Evolutionary conservation across 768 basidiomycete genomes (phyloP).

Genomic region (Butyriboletus loyo): DNA sequence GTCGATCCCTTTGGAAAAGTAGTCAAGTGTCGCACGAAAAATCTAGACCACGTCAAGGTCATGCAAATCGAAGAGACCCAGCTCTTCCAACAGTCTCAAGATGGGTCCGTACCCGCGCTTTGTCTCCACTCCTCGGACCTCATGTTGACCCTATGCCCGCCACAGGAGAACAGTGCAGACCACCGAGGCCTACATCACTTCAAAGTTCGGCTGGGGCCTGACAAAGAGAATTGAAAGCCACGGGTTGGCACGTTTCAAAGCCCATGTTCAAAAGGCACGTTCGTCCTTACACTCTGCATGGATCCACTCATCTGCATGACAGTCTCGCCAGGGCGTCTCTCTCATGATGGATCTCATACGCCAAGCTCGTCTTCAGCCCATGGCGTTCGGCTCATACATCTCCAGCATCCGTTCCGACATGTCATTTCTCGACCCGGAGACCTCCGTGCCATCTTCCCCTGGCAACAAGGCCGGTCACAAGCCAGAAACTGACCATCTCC

Average conservation of each 20-base stretch:
- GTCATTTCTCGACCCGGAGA: slow-evolving; percentile 26
- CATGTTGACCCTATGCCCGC: slow-evolving; percentile 1
- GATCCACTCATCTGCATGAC: slow-evolving; percentile 1
- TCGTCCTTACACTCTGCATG: background rate
- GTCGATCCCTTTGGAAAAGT: slow-evolving; percentile 81
- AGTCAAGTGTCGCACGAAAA: slow-evolving; percentile 77
- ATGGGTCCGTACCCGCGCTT: slow-evolving; percentile 55
- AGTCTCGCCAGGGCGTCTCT: slow-evolving; percentile 88
- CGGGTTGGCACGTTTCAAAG: slow-evolving; percentile 80
- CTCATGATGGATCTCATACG: slow-evolving; percentile 76
- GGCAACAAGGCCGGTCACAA: slow-evolving; percentile 12
- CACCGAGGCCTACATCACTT: slow-evolving; percentile 85
- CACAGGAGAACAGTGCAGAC: slow-evolving; percentile 75
- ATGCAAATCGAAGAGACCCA: slow-evolving; percentile 90
- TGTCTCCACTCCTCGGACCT: background rate
- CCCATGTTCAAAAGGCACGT: slow-evolving; percentile 79
- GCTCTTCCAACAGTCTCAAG: slow-evolving; percentile 60
- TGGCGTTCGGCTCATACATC: slow-evolving; percentile 40
- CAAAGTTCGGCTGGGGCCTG: slow-evolving; percentile 87
- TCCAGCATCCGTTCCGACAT: slow-evolving; percentile 33
- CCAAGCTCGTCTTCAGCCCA: slow-evolving; percentile 63
- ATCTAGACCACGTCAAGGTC: slow-evolving; percentile 91
- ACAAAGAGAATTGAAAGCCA: slow-evolving; percentile 85
- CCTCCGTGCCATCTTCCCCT: slow-evolving; percentile 12
- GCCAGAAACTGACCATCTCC: slow-evolving; percentile 13